These are phyloP conservation scores for Spizellomyces sp. DNA, from an alignment of 192 early-diverging fungal species.

Conservation along the genomic window DNA sequence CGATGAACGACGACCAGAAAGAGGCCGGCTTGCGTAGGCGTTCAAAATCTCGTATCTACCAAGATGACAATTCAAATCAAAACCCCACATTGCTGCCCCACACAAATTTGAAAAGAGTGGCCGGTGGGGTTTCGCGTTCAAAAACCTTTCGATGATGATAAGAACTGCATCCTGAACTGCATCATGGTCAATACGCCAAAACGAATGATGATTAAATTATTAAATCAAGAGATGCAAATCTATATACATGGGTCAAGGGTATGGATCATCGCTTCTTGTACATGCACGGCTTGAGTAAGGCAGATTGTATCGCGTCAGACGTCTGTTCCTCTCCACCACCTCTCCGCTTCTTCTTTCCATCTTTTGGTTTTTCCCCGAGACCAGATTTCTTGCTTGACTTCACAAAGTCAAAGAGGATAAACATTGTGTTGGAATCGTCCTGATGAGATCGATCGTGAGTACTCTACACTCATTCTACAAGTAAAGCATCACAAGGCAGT, in stretches of 20 bases:
- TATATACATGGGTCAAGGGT: neutral
- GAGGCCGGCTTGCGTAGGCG: too few species aligned
- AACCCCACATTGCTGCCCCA: neutral
- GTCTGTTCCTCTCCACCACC: neutral
- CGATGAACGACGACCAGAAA: neutral
- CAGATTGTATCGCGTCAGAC: constrained; percentile 32
- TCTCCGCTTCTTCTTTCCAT: neutral
- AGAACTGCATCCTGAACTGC: too few species aligned
- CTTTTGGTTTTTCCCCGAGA: neutral
- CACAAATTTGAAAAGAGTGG: neutral
- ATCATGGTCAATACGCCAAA: too few species aligned
- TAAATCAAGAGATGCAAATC: neutral
- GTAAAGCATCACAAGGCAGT: neutral
- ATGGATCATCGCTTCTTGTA: constrained; percentile 51
- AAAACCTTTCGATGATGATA: too few species aligned
- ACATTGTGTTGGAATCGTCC: constrained; percentile 91
- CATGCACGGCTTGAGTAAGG: constrained; percentile 60
- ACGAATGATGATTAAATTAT: neutral
- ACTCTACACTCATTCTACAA: neutral
- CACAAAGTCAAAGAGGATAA: constrained; percentile 84
- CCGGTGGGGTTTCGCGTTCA: too few species aligned
- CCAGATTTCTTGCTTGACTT: constrained; percentile 39
- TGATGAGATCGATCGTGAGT: constrained; percentile 20
- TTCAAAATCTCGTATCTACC: too few species aligned
- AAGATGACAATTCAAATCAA: neutral